Base-by-base conservation (phyloP, 2,329 filamentous ascomycete genomes). In the Aplosporella prunicola region DNA sequence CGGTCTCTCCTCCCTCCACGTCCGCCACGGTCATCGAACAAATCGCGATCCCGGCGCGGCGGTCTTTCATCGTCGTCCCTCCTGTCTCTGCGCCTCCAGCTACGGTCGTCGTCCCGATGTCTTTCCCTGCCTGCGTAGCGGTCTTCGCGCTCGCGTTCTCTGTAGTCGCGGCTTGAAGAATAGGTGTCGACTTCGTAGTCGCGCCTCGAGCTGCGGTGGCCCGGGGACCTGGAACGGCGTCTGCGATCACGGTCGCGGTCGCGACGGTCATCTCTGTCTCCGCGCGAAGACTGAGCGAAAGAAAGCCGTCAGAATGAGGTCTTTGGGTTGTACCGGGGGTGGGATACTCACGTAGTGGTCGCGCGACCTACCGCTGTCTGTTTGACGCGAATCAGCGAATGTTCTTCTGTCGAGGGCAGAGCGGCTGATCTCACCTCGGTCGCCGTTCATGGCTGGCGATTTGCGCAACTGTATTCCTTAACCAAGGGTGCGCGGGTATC, bases 121-220 rank as follows among this genome's bases (percentile, higher is more conserved):
- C 76, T 67, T 41, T 78, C 74, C 45, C 82, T 74, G 22, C 80
- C 80, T 24, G 77, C 76, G 57, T 95, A 95, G 56, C 88, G 76
- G 50, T 95, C 89, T 62, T 96, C 89, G 44, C 89, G 82, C 66
- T 96, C 89, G 45, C 89, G 74, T 58, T 93, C 89, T 57, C 89
- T 78, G 60, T 94, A 93, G 65, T 81, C 88, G 49, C 89, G 82
- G 62, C 87, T 94, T 5, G 84, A 87, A 14, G 88, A 93, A 64
- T 96, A 96, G 40, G 83, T 79, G 62, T 95, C 87, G 59, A 77
- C 72, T 49, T 84, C 80, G 39, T 74, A 76, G 35, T 91, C 82
- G 50, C 84, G 78, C 48, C 80, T 69, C 41, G 80, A 74, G 47
- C 76, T 68, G 52, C 75, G 72, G 55, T 84, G 78, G 51, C 82